Evolutionary conservation across 1,284 basidiomycete genomes (phyloP).

Genomic region (Cutaneotrichosporon arboriforme): DNA sequence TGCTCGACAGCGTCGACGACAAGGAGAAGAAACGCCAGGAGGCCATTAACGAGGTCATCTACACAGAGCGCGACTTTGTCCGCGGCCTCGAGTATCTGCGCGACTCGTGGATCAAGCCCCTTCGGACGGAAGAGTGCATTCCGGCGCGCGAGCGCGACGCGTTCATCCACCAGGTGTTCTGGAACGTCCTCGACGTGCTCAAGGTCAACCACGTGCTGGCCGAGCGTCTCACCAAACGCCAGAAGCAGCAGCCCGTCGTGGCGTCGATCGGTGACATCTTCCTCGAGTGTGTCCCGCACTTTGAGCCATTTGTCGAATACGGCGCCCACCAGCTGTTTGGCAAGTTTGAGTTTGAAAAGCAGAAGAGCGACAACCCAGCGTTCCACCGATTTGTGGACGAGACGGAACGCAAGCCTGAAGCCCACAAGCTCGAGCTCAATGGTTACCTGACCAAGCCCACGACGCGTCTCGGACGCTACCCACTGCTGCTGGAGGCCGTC

Average conservation of each 20-base stretch:
- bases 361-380: slow-evolving; percentile 86
- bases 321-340: slow-evolving; percentile 96
- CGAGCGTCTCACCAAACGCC: slow-evolving; percentile 90
- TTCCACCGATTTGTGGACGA: slow-evolving; percentile 95
- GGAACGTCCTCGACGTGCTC: slow-evolving; percentile 95
- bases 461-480: slow-evolving; percentile 91
- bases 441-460: slow-evolving; percentile 98
- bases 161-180: slow-evolving; percentile 93
- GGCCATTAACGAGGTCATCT: slow-evolving; percentile 98
- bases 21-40: slow-evolving; percentile 95
- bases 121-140: slow-evolving; percentile 62
- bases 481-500: slow-evolving; percentile 85
- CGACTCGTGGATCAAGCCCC: slow-evolving; percentile 87
- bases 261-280: slow-evolving; percentile 89
- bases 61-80: slow-evolving; percentile 97
- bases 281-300: slow-evolving; percentile 79
- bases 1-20: slow-evolving; percentile 86
- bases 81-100: slow-evolving; percentile 96
- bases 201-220: slow-evolving; percentile 81
- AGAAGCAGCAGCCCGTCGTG: slow-evolving; percentile 89
- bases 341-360: slow-evolving; percentile 98
- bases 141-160: slow-evolving; percentile 70
- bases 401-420: slow-evolving; percentile 88
- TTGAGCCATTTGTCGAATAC: slow-evolving; percentile 88
- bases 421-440: slow-evolving; percentile 93